Evolutionary conservation across 2,329 filamentous ascomycete species (phyloP).

Genomic region (Mycosphaerella sp.): DNA sequence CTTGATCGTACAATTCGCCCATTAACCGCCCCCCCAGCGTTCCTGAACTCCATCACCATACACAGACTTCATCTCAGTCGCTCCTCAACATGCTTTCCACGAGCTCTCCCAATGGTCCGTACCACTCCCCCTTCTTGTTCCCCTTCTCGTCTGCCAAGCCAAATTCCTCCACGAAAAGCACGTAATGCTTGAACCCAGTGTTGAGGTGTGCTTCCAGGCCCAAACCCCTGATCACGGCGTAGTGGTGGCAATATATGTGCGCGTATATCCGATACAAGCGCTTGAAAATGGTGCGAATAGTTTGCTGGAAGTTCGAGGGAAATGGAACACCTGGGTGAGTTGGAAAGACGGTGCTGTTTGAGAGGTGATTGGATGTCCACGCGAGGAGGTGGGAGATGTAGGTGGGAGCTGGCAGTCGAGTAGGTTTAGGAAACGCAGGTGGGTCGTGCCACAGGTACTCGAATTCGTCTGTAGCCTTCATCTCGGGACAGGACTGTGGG

Average conservation of each 20-base stretch:
- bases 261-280: slow-evolving; percentile 96
- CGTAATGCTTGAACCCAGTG: slow-evolving; percentile 99
- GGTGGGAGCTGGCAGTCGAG: slow-evolving; percentile 94
- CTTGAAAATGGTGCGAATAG: slow-evolving; percentile 99
- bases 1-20: background rate
- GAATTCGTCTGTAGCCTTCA: slow-evolving; percentile 99
- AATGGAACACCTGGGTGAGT: slow-evolving; percentile 70
- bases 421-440: slow-evolving; percentile 88
- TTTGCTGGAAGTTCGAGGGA: slow-evolving; percentile 79
- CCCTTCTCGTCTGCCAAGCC: slow-evolving; percentile 76
- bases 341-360: slow-evolving; percentile 93
- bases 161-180: slow-evolving; percentile 97
- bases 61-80: slow-evolving; percentile 50
- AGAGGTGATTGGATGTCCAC: slow-evolving; percentile 92
- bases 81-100: slow-evolving; percentile 97
- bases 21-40: background rate
- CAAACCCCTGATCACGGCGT: slow-evolving; percentile 89
- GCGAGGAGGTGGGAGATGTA: slow-evolving; percentile 98
- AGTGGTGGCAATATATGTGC: slow-evolving; percentile 97
- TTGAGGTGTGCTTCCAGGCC: slow-evolving; percentile 96
- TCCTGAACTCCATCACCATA: background rate
- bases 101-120: slow-evolving; percentile 88
- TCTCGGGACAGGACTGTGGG: slow-evolving; percentile 92
- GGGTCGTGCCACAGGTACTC: slow-evolving; percentile 99
- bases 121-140: slow-evolving; percentile 63